Base-by-base conservation (phyloP, 371 early-diverging fungal species). In the Actinomucor elegans region DNA sequence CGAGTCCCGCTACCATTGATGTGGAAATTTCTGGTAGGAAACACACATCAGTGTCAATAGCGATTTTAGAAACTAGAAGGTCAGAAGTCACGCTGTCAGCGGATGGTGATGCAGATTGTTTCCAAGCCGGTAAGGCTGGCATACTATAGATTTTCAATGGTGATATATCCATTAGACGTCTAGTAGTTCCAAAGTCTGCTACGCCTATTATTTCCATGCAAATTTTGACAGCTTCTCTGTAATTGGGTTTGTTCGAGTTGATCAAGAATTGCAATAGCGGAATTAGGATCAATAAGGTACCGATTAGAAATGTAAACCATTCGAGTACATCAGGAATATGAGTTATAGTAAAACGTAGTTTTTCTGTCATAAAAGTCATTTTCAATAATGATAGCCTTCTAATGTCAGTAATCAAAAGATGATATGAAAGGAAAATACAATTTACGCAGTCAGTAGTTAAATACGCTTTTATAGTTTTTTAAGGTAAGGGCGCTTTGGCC, bases 1-100 rank as follows among this genome's bases (percentile, higher is more conserved):
- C 79, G 24, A 97, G 75, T 1, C 97, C 97, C 33, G 81, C 73
- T 27, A 67, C 45, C 14, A 48, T 24, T 5, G 28, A 11, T 11
- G 15, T 31, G 10, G 51, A 50, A 12, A 12, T 7, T 40, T 40
- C 9, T 24, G 41, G 37, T 14, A 48, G 4, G 17, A 55, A 29
- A 37, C 47, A 55, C 11, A 55, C 45, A 14, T 45, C 29, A n/a
- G 45, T 51, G 38, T 51, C 50, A 6, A 49, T 35, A 24, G 33
- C 23, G 18, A 11, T 41, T 33, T 50, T 52, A 45, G n/a, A n/a
- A n/a, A n/a, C n/a, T n/a, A n/a, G n/a, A n/a, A 17, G 40, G 40
- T 52, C 41, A 28, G 32, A 21, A 32, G 59, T 38, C 32, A 40
- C 46, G 8, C 17, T 35, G n/a, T 45, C 8, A 37, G 7, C 31